A percentile compares a stretch with the other conserved stretches of the same genome.
phyloP scores from a whole-genome alignment of 345 rosid genomes.

The Citrus reticulata region DNA sequence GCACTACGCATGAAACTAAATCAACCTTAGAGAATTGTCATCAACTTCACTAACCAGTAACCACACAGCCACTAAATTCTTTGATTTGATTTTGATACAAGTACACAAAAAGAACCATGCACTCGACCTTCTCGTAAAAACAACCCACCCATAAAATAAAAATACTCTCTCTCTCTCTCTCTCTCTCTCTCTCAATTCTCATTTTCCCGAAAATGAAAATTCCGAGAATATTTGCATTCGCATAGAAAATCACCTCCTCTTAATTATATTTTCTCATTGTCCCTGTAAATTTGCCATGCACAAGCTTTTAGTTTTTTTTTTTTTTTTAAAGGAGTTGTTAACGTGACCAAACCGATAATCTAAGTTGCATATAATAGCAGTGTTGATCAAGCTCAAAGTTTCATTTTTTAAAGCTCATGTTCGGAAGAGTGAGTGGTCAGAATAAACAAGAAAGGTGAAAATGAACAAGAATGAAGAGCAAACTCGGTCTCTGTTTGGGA shows the following conservation, averaged over 20 bases:
- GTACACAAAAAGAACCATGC: background rate
- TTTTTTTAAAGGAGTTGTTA: background rate
- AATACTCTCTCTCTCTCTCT: too few species aligned
- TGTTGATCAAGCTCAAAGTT: background rate
- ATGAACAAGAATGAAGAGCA: constrained; percentile 55
- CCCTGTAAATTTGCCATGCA: too few species aligned
- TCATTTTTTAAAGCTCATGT: background rate
- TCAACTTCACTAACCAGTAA: too few species aligned
- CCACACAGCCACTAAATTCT: background rate
- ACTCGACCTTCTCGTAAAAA: background rate
- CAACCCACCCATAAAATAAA: background rate
- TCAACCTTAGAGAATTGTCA: background rate
- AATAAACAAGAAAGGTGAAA: background rate
- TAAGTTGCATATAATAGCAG: background rate
- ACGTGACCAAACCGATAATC: background rate
- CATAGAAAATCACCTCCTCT: too few species aligned
- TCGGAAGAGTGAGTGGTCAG: background rate
- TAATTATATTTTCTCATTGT: background rate
- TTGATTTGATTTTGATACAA: background rate
- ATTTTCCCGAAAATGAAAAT: background rate
- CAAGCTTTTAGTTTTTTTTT: background rate
- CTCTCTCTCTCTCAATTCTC: too few species aligned
- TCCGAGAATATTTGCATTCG: background rate
- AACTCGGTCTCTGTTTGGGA: constrained; percentile 53
- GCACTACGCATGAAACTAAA: background rate